Evolutionary conservation across 2,329 filamentous ascomycete species (phyloP), one percentile per base, ranked within the genome.

Genomic region (Colletotrichum ledebouriae): DNA sequence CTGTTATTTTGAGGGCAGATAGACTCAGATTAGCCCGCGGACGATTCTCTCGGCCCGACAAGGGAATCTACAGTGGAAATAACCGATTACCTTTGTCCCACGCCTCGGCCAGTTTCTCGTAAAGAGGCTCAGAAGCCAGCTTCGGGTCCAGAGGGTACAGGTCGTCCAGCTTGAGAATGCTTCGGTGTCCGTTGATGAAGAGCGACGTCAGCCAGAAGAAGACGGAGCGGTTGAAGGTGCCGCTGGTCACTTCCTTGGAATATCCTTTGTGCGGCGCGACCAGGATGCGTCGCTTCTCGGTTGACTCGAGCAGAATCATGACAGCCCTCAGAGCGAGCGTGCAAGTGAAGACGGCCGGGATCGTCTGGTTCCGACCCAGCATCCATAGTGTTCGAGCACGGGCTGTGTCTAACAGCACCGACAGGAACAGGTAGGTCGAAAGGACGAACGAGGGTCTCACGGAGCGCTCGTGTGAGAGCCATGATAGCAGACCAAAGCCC

Each of bases 181-280:
- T 82, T 4, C 75, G 79, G 75, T 81, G 87, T 0, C 86, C 85
- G 15, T 76, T 75, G 29, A 78, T 78, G 47, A 89, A 83, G 6
- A 89, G 73, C 2, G 80, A 78, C 65, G 84, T 86, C 57, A 87
- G 74, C 86, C 86, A 88, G 78, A 80, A 83, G 72, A 88, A 88
- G 12, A 86, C 75, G 0, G 75, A 76, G 49, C 79, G 77, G 67
- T 78, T 86, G 70, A 83, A 83, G n/a, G 85, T 76, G 3, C 85
- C 81, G 53, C 82, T 84, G 2, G 83, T 87, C 3, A 82, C 82
- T 72, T 89, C 87, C 0, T 79, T 81, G 1, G 86, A 84, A 47
- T 78, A 80, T 2, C 73, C 69, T 1, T 76, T 74, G 53, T 80
- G 83, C 3, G 85, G 74, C 5, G 83, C 76, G 4, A 78, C 70